A percentile compares a stretch with the other conserved stretches of the same genome.
Evolutionary conservation across 441 rosid genomes (phyloP).

Genomic region (Gossypium davidsonii): DNA sequence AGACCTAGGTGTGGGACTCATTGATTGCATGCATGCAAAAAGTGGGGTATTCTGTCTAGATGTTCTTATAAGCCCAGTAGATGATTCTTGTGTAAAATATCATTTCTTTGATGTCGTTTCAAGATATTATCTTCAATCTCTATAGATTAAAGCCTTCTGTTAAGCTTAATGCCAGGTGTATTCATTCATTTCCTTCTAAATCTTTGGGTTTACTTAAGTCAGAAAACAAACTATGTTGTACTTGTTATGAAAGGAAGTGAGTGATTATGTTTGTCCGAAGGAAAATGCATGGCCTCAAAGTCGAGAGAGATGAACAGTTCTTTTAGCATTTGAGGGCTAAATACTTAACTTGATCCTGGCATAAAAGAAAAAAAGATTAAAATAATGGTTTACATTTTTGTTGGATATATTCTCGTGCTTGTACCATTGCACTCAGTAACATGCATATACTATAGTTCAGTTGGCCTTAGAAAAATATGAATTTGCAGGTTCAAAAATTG

Average conservation of each 20-base stretch:
- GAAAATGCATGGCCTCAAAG: neutral
- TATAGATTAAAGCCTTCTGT: too few relatives aligned
- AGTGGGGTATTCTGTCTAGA: neutral
- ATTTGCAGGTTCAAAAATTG: constrained; percentile 70
- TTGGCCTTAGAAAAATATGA: neutral
- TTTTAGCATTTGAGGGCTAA: neutral
- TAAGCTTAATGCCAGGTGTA: neutral
- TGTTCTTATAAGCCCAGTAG: neutral
- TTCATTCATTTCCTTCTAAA: constrained; percentile 2
- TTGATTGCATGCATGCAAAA: neutral
- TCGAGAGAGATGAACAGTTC: neutral
- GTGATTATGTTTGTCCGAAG: neutral
- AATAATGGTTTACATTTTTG: neutral
- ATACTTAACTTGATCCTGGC: neutral
- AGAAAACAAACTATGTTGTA: neutral
- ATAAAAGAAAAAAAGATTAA: too few relatives aligned
- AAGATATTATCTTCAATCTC: neutral
- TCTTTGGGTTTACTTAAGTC: neutral
- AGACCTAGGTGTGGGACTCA: neutral
- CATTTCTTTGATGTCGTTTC: neutral
- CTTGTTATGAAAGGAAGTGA: too few relatives aligned
- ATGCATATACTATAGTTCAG: neutral
- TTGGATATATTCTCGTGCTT: neutral
- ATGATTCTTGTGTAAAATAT: neutral
- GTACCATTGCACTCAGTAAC: neutral